Conservation (phyloP, 2,329 filamentous ascomycete genomes). For the Colletotrichum sp. region DNA sequence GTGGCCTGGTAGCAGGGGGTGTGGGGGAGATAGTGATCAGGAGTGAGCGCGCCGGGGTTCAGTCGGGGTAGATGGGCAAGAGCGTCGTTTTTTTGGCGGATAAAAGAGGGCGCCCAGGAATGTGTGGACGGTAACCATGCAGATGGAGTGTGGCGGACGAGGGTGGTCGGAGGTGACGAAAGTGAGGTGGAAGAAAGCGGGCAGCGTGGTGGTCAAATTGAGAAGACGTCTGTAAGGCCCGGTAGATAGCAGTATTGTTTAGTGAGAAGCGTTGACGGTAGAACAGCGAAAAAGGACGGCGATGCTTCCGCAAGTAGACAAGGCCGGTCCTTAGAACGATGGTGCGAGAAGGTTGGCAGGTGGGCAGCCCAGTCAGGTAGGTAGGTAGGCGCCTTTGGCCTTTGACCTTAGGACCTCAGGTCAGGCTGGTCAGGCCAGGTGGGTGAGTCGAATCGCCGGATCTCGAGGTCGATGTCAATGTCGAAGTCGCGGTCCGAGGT, state of each 20-base stretch:
- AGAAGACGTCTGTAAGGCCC: neutral
- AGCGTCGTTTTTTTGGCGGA: neutral
- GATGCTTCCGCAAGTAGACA: neutral
- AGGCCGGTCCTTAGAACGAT: neutral
- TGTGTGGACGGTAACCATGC: neutral
- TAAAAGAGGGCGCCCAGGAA: slow-evolving; percentile 7
- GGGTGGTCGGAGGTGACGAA: neutral
- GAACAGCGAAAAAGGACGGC: neutral
- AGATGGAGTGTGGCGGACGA: slow-evolving; percentile 4
- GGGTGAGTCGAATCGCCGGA: neutral
- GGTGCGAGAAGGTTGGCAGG: neutral
- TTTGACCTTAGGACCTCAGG: neutral
- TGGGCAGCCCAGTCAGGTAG: neutral
- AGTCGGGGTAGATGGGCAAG: neutral
- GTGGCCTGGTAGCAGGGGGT: slow-evolving; percentile 5
- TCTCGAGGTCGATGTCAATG: neutral
- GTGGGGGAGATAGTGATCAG: neutral
- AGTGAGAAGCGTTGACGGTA: neutral
- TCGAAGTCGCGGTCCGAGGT: neutral
- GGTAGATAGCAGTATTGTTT: neutral
- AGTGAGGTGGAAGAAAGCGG: neutral
- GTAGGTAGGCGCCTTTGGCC: neutral
- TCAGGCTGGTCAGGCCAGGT: neutral
- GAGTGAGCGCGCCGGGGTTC: neutral
- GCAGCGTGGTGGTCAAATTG: neutral